These are phyloP conservation scores for Raphanus hybrid DNA, from an alignment of 441 rosid genomes.

Conservation along the genomic window DNA sequence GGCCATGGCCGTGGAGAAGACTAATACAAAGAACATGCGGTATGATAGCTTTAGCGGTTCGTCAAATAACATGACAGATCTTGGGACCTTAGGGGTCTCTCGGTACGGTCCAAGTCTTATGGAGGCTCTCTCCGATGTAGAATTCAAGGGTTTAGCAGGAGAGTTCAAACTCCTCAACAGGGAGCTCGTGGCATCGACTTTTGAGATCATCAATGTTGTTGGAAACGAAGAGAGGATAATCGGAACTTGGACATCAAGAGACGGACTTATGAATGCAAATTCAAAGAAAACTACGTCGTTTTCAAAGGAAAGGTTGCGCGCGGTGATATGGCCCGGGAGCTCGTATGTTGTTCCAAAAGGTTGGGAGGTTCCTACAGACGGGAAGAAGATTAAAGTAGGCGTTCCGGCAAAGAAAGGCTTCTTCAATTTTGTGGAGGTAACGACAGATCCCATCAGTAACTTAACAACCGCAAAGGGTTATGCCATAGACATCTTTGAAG, in stretches of 20 bases:
- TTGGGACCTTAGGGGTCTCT: conserved; percentile 28
- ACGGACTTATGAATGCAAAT: conserved; percentile 27
- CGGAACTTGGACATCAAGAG: conserved; percentile 46
- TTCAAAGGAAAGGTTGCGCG: background rate
- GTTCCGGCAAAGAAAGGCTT: conserved; percentile 37
- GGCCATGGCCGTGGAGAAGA: conserved; percentile 52
- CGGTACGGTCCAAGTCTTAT: conserved; percentile 34
- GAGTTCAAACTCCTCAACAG: conserved; percentile 37
- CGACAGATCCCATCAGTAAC: background rate
- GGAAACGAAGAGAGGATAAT: conserved; percentile 36
- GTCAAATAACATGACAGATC: conserved; percentile 20
- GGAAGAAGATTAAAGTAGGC: conserved; percentile 32
- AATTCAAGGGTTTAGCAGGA: conserved; percentile 45
- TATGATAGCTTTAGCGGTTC: background rate
- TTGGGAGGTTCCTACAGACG: conserved; percentile 29
- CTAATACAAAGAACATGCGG: background rate
- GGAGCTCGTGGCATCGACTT: conserved; percentile 36
- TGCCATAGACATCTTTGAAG: conserved; percentile 27
- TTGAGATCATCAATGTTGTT: conserved; percentile 47
- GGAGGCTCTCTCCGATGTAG: conserved; percentile 18
- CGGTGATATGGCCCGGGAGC: conserved; percentile 49
- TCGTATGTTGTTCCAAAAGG: conserved; percentile 34
- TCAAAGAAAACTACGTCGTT: background rate
- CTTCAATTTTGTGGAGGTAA: background rate
- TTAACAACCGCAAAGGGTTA: conserved; percentile 1